Evolutionary conservation across 495 filamentous ascomycete genomes (phyloP), one percentile per base, ranked within the genome.

Genomic region (Podospora pseudoanserina): DNA sequence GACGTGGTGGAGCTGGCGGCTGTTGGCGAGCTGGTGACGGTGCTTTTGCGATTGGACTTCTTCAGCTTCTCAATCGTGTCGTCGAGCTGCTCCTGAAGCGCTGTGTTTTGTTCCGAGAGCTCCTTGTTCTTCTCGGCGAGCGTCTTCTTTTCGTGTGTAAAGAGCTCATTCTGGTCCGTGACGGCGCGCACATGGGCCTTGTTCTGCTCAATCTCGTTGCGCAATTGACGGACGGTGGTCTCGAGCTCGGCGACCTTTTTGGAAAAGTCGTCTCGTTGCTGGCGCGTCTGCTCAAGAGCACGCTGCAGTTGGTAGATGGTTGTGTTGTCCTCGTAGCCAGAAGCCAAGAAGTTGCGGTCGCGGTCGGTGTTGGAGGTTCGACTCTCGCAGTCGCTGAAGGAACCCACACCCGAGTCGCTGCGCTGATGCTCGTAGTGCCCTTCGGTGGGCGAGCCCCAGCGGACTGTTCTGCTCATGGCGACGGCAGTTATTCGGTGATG

Each of bases 91-190:
- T 87, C 83, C 77, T 97, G 91, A 5, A 97, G 84, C 30, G 94
- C 87, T 74, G 94, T 91, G 69, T 94, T 95, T 86, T 96, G 94
- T 69, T 92, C 87, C 32, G 91, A 85, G 19, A 94, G 84, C 68
- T 90, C 90, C 82, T 96, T 97, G 19, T 94, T 91, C 76, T 96
- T 91, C 34, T 86, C 89, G 74, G 95, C 92, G 20, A 86, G 81
- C 90, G 94, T 92, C 67, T 92, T 88, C 23, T 74, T 76, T 49
- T 71, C 70, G n/a, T 70, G 64, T 0, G 67, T 65, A 30, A 76
- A 63, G 27, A 70, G 18, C 73, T 97, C 91, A 64, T 96, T 91
- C 1, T 93, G 92, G 75, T 97, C 93, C 49, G 94, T 78, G 5
- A 93, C 76, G 90, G 86, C 72, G 94, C 80, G n/a, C 91, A 92